Conservation (phyloP, 805 yeast genomes). For the Kuraishia molischiana region DNA sequence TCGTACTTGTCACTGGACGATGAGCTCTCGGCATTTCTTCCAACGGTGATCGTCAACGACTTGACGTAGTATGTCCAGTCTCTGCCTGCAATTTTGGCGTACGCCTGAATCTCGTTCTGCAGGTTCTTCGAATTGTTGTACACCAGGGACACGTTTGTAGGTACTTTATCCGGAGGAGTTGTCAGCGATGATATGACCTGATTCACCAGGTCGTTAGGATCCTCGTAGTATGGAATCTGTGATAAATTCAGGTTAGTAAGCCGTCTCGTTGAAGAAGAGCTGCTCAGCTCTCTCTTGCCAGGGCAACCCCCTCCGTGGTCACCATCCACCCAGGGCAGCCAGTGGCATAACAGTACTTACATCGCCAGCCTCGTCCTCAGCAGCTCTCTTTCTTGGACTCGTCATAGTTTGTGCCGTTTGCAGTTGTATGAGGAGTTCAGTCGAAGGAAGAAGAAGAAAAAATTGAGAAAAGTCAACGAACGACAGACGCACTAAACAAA, state of each 20-base stretch:
- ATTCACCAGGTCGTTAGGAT: constrained; percentile 57
- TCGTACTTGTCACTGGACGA: constrained; percentile 6
- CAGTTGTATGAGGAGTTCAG: too few species aligned
- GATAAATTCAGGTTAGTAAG: constrained; percentile 7
- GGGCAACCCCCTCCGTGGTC: too few species aligned
- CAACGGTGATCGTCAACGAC: constrained; percentile 63
- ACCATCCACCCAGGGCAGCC: too few species aligned
- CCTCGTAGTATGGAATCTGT: constrained; percentile 28
- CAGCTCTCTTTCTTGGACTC: constrained; percentile 1
- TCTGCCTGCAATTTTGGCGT: constrained; percentile 89
- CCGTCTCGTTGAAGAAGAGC: too few species aligned
- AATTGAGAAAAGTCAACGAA: too few species aligned
- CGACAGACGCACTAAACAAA: too few species aligned
- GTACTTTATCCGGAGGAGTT: constrained; percentile 51
- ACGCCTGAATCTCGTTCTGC: constrained; percentile 87
- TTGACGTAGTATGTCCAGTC: constrained; percentile 95
- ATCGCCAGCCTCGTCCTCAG: constrained; percentile 1
- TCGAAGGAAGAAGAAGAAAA: too few species aligned
- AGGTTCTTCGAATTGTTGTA: constrained; percentile 66
- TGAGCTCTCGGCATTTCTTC: constrained; percentile 57
- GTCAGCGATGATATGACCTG: constrained; percentile 63
- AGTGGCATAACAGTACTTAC: constrained; percentile 1
- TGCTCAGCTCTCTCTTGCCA: too few species aligned
- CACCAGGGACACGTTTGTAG: constrained; percentile 62
- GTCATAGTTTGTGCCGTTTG: too few species aligned